Evolutionary conservation across 2,329 filamentous ascomycete species (phyloP).

Genomic region (Colletotrichum incanum): DNA sequence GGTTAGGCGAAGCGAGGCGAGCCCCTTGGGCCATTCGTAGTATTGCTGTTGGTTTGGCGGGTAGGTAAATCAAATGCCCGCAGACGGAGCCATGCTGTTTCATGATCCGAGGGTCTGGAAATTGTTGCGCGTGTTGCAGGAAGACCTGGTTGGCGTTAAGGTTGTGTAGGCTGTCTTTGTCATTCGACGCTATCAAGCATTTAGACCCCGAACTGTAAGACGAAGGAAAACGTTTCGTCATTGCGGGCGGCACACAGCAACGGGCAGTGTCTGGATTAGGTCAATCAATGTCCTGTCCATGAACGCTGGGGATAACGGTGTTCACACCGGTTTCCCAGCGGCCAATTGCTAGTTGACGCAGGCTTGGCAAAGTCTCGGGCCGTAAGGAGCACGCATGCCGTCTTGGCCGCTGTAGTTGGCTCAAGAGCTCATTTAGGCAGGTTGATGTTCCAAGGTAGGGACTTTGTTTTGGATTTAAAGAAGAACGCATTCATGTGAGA

Average conservation of each 20-base stretch:
- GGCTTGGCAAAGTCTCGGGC: background rate
- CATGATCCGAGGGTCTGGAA: slow-evolving; percentile 25
- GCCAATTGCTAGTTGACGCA: slow-evolving; percentile 12
- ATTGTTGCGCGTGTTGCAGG: slow-evolving; percentile 7
- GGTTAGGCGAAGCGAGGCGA: slow-evolving; percentile 5
- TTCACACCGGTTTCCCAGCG: background rate
- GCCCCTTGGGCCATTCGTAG: background rate
- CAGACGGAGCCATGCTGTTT: no score
- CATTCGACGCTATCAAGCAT: background rate
- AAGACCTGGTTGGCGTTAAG: background rate
- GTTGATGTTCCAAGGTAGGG: slow-evolving; percentile 11
- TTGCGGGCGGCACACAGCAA: slow-evolving; percentile 1
- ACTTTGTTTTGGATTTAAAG: slow-evolving; percentile 9
- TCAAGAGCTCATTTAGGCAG: slow-evolving; percentile 18
- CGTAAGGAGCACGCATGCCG: slow-evolving; percentile 31
- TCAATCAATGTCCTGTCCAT: background rate
- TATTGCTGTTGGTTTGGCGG: background rate
- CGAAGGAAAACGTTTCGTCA: background rate
- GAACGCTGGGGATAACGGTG: background rate
- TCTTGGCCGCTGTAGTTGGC: slow-evolving; percentile 23
- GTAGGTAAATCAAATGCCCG: background rate
- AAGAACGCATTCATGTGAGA: slow-evolving; percentile 20
- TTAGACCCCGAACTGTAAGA: background rate
- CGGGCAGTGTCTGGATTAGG: background rate
- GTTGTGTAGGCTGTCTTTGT: background rate